phyloP scores from a whole-genome alignment of 768 basidiomycete species.

The Lactarius evosmus region DNA sequence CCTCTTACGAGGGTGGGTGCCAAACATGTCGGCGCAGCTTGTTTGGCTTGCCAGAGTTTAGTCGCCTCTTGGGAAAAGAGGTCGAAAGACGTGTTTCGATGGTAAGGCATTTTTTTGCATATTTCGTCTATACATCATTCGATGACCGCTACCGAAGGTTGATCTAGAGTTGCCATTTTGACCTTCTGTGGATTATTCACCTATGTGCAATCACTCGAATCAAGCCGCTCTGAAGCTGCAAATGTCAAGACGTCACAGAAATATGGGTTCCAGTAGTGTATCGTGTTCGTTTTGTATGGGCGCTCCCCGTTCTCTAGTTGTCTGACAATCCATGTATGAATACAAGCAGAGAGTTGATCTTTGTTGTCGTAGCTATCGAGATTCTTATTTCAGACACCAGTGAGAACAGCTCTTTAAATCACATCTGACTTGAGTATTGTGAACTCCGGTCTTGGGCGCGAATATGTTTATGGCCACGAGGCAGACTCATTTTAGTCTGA shows the following conservation, averaged over 20 bases:
- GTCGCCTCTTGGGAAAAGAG: background rate
- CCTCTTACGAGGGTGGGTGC: background rate
- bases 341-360: too few species aligned
- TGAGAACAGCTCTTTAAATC: too few species aligned
- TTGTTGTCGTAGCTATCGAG: too few species aligned
- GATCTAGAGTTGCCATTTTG: constrained; percentile 2
- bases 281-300: too few species aligned
- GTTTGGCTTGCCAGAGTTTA: constrained; percentile 5
- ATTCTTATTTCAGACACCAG: too few species aligned
- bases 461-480: background rate
- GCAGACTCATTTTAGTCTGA: background rate
- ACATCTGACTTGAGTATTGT: too few species aligned
- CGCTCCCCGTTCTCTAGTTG: too few species aligned
- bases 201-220: background rate
- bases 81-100: constrained; percentile 1
- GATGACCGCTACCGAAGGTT: background rate
- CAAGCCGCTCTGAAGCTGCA: background rate
- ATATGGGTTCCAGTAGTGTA: too few species aligned
- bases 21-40: background rate
- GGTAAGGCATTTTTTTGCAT: background rate
- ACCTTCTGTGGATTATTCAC: background rate
- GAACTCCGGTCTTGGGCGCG: too few species aligned
- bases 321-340: too few species aligned
- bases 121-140: background rate
- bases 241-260: background rate